phyloP scores from a whole-genome alignment of 2,329 filamentous ascomycete genomes.

The Escovopsis sp. region DNA sequence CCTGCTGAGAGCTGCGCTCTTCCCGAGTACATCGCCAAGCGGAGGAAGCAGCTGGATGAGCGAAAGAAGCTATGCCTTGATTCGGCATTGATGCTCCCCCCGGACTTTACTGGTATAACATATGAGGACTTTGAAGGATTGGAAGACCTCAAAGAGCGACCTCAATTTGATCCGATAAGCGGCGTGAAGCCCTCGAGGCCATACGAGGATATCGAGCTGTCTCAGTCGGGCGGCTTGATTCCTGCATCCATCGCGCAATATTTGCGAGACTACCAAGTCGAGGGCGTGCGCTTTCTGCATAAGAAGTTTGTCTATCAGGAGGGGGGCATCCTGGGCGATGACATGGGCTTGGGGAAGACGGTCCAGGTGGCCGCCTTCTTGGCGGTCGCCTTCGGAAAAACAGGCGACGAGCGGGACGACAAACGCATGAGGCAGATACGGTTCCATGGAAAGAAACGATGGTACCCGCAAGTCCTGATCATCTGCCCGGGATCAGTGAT shows the following conservation, averaged over 20 bases:
- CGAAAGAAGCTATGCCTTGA: constrained; percentile 44
- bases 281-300: constrained; percentile 75
- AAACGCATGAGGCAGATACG: constrained; percentile 83
- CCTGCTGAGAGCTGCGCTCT: constrained; percentile 38
- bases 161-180: constrained; percentile 43
- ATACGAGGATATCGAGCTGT: constrained; percentile 62
- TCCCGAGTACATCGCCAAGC: constrained; percentile 56
- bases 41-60: constrained; percentile 56
- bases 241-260: constrained; percentile 85
- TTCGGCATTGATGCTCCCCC: constrained; percentile 60
- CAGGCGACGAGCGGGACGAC: constrained; percentile 68
- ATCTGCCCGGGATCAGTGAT: constrained; percentile 82
- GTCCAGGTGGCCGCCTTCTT: constrained; percentile 92
- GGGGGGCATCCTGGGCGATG: constrained; percentile 82
- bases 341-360: constrained; percentile 96
- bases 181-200: constrained; percentile 49
- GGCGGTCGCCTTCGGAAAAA: constrained; percentile 86
- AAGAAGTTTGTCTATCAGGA: constrained; percentile 81
- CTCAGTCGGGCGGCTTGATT: constrained; percentile 64
- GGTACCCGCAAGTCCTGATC: constrained; percentile 69
- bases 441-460: constrained; percentile 32
- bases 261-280: constrained; percentile 79
- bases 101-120: constrained; percentile 58
- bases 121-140: constrained; percentile 38
- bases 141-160: constrained; percentile 45